A percentile compares a stretch with the other conserved stretches of the same genome.
phyloP scores from a whole-genome alignment of 164 flowering plant genomes.

The Liriodendron chinense region DNA sequence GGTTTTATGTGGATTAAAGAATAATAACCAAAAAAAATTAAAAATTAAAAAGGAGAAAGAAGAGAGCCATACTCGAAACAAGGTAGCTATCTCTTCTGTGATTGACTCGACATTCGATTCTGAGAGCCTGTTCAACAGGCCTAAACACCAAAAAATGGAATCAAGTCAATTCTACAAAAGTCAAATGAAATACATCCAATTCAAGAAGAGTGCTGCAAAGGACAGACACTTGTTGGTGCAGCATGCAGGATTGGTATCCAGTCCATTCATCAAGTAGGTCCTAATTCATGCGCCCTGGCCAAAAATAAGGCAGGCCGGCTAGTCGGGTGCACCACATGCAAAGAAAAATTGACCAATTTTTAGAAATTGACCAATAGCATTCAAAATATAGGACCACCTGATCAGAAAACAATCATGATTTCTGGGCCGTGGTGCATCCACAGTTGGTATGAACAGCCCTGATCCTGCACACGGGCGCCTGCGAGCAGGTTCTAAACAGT shows the following conservation, averaged over 20 bases:
- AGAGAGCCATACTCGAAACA: conserved; percentile 43
- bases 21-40: background rate
- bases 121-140: conserved; percentile 81
- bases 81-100: conserved; percentile 61
- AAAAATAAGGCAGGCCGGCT: background rate
- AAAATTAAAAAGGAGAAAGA: background rate
- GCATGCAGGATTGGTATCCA: no score
- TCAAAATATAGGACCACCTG: background rate
- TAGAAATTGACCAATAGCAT: background rate
- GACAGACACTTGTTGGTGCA: no score
- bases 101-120: conserved; percentile 84
- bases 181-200: background rate
- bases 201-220: background rate
- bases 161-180: background rate
- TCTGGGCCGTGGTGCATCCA: background rate
- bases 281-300: background rate
- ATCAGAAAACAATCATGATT: background rate
- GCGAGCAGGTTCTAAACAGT: no score
- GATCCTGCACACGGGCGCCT: no score
- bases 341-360: background rate
- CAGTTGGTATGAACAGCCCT: background rate
- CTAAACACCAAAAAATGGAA: conserved; percentile 29
- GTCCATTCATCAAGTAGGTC: background rate
- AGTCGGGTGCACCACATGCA: background rate
- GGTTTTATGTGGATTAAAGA: no score